Conservation (phyloP, 805 yeast genomes). For the Dipodascus geniculatus region DNA sequence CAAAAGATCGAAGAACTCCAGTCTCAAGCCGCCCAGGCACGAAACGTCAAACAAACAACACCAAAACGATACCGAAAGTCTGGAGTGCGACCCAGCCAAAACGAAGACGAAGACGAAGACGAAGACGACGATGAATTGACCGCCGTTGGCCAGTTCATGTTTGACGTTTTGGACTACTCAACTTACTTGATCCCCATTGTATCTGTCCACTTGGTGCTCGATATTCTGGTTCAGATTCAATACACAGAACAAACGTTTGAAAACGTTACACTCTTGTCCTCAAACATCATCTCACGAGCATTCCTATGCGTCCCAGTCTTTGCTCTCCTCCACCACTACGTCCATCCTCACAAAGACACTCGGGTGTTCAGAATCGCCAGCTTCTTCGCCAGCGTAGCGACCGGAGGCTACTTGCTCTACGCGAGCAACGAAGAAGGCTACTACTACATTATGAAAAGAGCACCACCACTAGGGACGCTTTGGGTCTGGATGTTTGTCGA, state of each 20-base stretch:
- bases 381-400: conserved; percentile 14
- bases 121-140: conserved; percentile 7
- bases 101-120: conserved; percentile 6
- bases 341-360: conserved; percentile 18
- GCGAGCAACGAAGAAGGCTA: conserved; percentile 27
- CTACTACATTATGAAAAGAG: conserved; percentile 27
- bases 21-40: conserved; percentile 2
- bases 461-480: conserved; percentile 31
- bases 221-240: conserved; percentile 26
- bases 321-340: conserved; percentile 17
- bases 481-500: conserved; percentile 31
- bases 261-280: conserved; percentile 7
- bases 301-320: conserved; percentile 23
- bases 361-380: conserved; percentile 15
- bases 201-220: conserved; percentile 25
- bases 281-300: conserved; percentile 12
- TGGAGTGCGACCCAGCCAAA: conserved; percentile 1
- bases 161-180: conserved; percentile 19
- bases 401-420: conserved; percentile 26
- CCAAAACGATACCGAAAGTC: conserved; percentile 3
- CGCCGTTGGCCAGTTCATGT: conserved; percentile 13
- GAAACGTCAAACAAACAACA: conserved; percentile 3
- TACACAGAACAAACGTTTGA: conserved; percentile 20
- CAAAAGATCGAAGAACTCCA: conserved; percentile 13
- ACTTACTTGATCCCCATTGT: conserved; percentile 23